Evolutionary conservation across 768 basidiomycete genomes (phyloP).

Genomic region (Strobilomyces confusus): DNA sequence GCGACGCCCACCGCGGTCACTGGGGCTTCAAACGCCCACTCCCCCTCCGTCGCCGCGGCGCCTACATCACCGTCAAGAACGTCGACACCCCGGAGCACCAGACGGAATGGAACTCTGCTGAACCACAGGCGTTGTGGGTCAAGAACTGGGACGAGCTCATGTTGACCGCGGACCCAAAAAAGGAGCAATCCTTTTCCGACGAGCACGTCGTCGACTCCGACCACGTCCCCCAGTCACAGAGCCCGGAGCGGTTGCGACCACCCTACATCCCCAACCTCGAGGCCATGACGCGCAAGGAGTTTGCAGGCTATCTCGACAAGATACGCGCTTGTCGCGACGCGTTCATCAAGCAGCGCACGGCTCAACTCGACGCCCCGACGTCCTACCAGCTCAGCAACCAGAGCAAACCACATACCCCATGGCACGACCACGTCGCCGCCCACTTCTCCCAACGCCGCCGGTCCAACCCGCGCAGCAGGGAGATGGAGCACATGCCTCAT

Average conservation of each 20-base stretch:
- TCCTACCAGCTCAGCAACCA: constrained; percentile 27
- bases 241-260: constrained; percentile 19
- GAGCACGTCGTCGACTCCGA: constrained; percentile 27
- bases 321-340: constrained; percentile 52
- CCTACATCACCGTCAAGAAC: constrained; percentile 60
- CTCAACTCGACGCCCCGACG: constrained; percentile 18
- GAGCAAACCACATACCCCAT: constrained; percentile 16
- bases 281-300: constrained; percentile 57
- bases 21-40: constrained; percentile 87
- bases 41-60: constrained; percentile 57
- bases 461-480: constrained; percentile 22
- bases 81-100: constrained; percentile 74
- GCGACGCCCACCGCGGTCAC: constrained; percentile 71
- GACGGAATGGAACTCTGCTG: constrained; percentile 71
- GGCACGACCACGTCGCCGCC: constrained; percentile 25
- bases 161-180: constrained; percentile 11
- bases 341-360: constrained; percentile 45
- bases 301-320: constrained; percentile 54
- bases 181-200: constrained; percentile 5
- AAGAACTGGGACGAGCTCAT: constrained; percentile 60
- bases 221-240: constrained; percentile 15
- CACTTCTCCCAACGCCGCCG: constrained; percentile 23
- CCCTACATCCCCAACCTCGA: constrained; percentile 48
- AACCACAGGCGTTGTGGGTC: constrained; percentile 64
- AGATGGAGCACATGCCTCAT: constrained; percentile 65